These are phyloP conservation scores for Kwoniella europaea DNA, from an alignment of 768 basidiomycete genomes.

Conservation along the genomic window DNA sequence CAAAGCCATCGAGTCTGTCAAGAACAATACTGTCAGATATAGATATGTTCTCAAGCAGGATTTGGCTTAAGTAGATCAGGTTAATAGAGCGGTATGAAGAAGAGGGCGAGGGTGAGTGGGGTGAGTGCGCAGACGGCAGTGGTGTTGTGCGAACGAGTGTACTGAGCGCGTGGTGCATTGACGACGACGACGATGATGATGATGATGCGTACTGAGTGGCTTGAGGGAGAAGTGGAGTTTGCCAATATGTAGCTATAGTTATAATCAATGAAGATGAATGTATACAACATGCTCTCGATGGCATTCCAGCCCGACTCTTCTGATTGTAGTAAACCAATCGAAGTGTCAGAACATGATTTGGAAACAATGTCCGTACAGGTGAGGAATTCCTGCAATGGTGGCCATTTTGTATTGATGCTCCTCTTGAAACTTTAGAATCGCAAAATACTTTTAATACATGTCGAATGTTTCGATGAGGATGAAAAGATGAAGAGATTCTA, in stretches of 20 bases:
- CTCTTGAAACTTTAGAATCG: too few relatives aligned
- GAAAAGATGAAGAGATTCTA: background rate
- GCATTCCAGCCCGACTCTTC: too few relatives aligned
- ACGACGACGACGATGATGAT: background rate
- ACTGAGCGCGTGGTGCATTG: slow-evolving; percentile 3
- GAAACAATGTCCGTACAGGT: too few relatives aligned
- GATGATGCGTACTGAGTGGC: background rate
- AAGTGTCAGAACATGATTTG: too few relatives aligned
- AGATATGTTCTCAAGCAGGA: slow-evolving; percentile 63
- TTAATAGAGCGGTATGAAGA: background rate
- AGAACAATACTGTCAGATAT: slow-evolving; percentile 64
- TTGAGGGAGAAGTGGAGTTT: background rate
- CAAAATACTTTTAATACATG: slow-evolving; percentile 3
- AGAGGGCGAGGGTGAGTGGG: background rate
- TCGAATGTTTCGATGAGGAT: background rate
- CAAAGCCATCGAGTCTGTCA: slow-evolving; percentile 63
- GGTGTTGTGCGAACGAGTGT: slow-evolving; percentile 1
- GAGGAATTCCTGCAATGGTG: too few relatives aligned
- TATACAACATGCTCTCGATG: background rate
- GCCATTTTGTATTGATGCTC: too few relatives aligned
- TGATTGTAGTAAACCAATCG: too few relatives aligned
- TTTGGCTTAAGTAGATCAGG: slow-evolving; percentile 32
- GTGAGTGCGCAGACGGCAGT: background rate
- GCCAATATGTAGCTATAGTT: slow-evolving; percentile 7
- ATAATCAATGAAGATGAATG: background rate